Evolutionary conservation across 345 rosid species (phyloP), one percentile per base, ranked within the genome.

Genomic region (Camelina sativa): DNA sequence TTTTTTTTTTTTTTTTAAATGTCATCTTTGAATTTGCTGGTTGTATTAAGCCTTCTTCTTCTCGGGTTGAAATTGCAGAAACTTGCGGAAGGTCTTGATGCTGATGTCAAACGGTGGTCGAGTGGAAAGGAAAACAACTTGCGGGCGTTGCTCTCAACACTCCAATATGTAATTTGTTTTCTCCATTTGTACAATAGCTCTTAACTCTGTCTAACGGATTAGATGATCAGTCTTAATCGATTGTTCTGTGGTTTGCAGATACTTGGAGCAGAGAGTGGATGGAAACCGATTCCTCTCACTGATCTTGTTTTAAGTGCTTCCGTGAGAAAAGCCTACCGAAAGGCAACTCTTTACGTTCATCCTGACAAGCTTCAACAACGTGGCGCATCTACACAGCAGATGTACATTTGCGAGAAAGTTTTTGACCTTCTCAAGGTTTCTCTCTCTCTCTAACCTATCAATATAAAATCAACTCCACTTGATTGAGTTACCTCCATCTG

Each of bases 291-390:
- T 70, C 84, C 93, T 13, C 85, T 90, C 64, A 91, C 96, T 4
- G 97, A 94, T 69, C 84, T 94, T 9, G 81, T 90, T 41, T 69
- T 93, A 37, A 67, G 84, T 1, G 76, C 89, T 53, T 88, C 97
- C 15, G 96, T 94, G 55, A 94, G 89, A 84, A 94, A 94, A 81
- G 91, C 97, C 11, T 94, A 94, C 78, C 76, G 91, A 48, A 94
- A 87, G 81, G 97, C 98, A 71, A 94, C 96, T 9, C 92, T 94
- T 15, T 82, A 74, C 41, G 96, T 94, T 80, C 98, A 94, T 74
- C 97, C 97, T 0, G 98, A 94, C 79, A 91, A 94, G 83, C 80
- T 91, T 80, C 98, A 94, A 83, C 98, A 91, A 79, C 88, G 98
- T 8, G 98, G 98, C 12, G 98, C 98, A 30, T 90, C 85, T 75